Percentiles rank a stretch among this genome's conserved stretches.
These are phyloP conservation scores for Pleurotus citrinopileatus DNA, from an alignment of 768 basidiomycete genomes.

Conservation along the genomic window DNA sequence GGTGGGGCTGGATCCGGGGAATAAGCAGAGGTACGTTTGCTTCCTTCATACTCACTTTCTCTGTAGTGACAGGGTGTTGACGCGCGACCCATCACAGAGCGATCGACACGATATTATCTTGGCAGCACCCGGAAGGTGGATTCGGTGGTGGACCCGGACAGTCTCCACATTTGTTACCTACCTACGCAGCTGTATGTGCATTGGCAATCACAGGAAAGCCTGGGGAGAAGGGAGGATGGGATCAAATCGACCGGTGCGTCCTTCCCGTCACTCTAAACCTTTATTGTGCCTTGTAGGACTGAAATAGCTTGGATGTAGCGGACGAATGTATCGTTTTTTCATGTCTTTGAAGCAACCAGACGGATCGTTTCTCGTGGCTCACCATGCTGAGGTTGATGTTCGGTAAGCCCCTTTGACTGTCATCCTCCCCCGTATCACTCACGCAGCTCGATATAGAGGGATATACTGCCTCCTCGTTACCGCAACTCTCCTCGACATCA, in stretches of 20 bases:
- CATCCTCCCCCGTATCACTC: not conserved
- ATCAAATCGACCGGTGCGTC: conserved; percentile 74
- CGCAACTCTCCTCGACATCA: conserved; percentile 77
- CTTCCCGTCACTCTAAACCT: not conserved
- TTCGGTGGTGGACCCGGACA: conserved; percentile 94
- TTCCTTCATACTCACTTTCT: too few species aligned
- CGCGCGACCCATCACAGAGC: too few species aligned
- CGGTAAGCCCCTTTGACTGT: conserved; percentile 49
- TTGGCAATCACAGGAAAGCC: conserved; percentile 80
- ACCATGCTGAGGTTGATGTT: conserved; percentile 90
- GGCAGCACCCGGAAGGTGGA: conserved; percentile 86
- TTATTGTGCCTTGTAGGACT: not conserved
- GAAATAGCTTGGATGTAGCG: conserved; percentile 31
- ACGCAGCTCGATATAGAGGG: conserved; percentile 49
- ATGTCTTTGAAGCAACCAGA: conserved; percentile 90
- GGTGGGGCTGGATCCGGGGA: conserved; percentile 72
- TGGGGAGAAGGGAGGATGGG: conserved; percentile 79
- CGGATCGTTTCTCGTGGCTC: conserved; percentile 88
- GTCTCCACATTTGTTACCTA: conserved; percentile 82
- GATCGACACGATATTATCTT: conserved; percentile 75
- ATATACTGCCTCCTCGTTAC: conserved; percentile 89
- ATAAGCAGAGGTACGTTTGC: conserved; percentile 63
- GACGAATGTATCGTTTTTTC: conserved; percentile 84
- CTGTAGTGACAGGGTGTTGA: too few species aligned
- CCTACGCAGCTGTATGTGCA: conserved; percentile 83